Percentiles rank a stretch among this genome's conserved stretches.
Conservation (phyloP, 352 stramenopile genomes). For the Pythium inflatum region DNA sequence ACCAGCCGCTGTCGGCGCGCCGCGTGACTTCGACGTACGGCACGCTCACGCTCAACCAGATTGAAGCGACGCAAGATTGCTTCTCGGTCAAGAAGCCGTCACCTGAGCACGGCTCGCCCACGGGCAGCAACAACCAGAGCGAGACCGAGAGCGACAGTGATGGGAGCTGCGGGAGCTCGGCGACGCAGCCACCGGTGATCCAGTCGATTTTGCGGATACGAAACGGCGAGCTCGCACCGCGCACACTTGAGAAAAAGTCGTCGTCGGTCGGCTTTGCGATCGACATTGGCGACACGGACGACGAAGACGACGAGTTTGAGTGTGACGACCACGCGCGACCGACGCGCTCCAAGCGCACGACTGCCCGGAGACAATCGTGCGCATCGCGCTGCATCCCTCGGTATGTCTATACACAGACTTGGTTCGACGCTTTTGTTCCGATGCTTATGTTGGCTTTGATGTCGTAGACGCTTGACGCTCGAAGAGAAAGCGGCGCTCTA, state of each 20-base stretch:
- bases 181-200: slow-evolving; percentile 34
- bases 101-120: slow-evolving; percentile 22
- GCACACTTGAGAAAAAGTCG: slow-evolving; percentile 61
- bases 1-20: slow-evolving; percentile 3
- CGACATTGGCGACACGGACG: slow-evolving; percentile 48
- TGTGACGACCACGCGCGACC: slow-evolving; percentile 23
- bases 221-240: slow-evolving; percentile 38
- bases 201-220: slow-evolving; percentile 77
- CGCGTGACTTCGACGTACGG: slow-evolving; percentile 29
- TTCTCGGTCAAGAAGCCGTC: slow-evolving; percentile 4
- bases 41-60: slow-evolving; percentile 28
- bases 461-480: slow-evolving; percentile 56
- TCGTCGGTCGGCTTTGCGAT: slow-evolving; percentile 72
- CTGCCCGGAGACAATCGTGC: slow-evolving; percentile 36
- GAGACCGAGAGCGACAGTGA: slow-evolving; percentile 85
- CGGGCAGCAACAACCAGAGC: slow-evolving; percentile 56
- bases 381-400: slow-evolving; percentile 61
- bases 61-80: background rate
- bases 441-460: background rate
- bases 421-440: background rate
- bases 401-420: slow-evolving; percentile 22
- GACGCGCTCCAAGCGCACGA: background rate
- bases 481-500: slow-evolving; percentile 82
- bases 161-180: slow-evolving; percentile 47
- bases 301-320: slow-evolving; percentile 44